Base-by-base conservation (phyloP, 192 early-diverging fungal genomes). In the Gryganskiella cystojenkinii region DNA sequence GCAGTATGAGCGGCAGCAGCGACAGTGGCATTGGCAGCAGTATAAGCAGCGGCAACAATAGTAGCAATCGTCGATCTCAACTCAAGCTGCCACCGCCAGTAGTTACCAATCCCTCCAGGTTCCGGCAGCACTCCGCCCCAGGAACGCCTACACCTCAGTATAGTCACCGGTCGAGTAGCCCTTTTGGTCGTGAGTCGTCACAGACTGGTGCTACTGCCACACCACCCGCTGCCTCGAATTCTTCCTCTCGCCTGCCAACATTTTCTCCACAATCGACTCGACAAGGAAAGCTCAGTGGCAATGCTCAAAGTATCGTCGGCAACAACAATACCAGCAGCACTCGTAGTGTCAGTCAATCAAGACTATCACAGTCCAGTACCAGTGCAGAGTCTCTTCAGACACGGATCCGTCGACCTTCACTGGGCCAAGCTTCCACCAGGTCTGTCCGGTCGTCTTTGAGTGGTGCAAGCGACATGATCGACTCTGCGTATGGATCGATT, bases 71-170 rank as follows among this genome's bases (percentile, higher is more conserved):
- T 24, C 56, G 44, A 46, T 0, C 64, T 15, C 67, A 68, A 15
- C 45, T 50, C 56, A 78, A 60, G 50, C 17, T 69, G 0, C 74
- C 74, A n/a, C 67, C 74, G 1, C 74, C 74, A 59, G 74, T 64
- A 14, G 50, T 35, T 22, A 64, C 66, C 24, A 63, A 78, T 56
- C 34, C 45, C 3, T 20, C 60, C 0, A 30, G 66, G 4, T 27
- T 40, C 0, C 74, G 67, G 0, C 66, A 67, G 35, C 30, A 58
- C 20, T 69, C 67, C 20, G 73, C 73, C 0, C 61, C 67, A 2
- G 47, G 58, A 3, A 20, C 60, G 14, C 45, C 61, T 0, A 45
- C 42, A 33, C n/a, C 55, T 34, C 55, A 34, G 15, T 33, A 31
- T 19, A 50, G 47, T 37, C 55, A 56, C 13, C 61, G 70, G 58